Evolutionary conservation across 768 basidiomycete genomes (phyloP).

Genomic region (Hygrocybe punicea): DNA sequence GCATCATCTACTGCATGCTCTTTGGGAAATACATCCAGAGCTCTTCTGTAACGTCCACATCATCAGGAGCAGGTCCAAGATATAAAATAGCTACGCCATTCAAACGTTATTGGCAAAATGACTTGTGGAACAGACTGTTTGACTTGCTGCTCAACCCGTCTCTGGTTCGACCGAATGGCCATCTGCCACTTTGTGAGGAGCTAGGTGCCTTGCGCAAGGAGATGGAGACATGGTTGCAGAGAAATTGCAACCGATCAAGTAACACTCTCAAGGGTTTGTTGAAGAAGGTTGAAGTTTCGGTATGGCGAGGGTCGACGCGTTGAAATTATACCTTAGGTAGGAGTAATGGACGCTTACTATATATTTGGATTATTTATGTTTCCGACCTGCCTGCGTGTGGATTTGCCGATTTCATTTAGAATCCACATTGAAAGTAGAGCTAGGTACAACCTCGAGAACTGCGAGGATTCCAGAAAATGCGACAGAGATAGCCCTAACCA

Average conservation of each 20-base stretch:
- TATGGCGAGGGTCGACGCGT: neutral
- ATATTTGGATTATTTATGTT: neutral
- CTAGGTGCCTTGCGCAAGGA: slow-evolving; percentile 61
- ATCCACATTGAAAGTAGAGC: slow-evolving; percentile 37
- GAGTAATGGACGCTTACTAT: neutral
- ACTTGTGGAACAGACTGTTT: slow-evolving; percentile 81
- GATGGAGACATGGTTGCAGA: slow-evolving; percentile 86
- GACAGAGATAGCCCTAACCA: slow-evolving; percentile 13
- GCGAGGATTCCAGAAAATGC: slow-evolving; percentile 20
- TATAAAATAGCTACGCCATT: slow-evolving; percentile 74
- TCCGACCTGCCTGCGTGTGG: slow-evolving; percentile 10
- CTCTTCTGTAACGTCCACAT: slow-evolving; percentile 45
- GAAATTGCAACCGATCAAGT: slow-evolving; percentile 82
- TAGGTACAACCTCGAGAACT: slow-evolving; percentile 23
- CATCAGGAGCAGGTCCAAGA: slow-evolving; percentile 35
- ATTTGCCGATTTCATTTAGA: slow-evolving; percentile 35
- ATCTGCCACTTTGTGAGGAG: slow-evolving; percentile 71
- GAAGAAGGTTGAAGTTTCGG: slow-evolving; percentile 72
- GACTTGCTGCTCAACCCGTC: slow-evolving; percentile 82
- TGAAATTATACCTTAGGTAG: neutral
- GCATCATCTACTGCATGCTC: slow-evolving; percentile 92
- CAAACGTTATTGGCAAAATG: slow-evolving; percentile 93
- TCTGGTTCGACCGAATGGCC: slow-evolving; percentile 50
- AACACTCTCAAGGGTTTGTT: slow-evolving; percentile 76
- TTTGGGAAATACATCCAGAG: slow-evolving; percentile 95